Base-by-base conservation (phyloP, 1,139 yeast genomes). In the Taphrina confusa region DNA sequence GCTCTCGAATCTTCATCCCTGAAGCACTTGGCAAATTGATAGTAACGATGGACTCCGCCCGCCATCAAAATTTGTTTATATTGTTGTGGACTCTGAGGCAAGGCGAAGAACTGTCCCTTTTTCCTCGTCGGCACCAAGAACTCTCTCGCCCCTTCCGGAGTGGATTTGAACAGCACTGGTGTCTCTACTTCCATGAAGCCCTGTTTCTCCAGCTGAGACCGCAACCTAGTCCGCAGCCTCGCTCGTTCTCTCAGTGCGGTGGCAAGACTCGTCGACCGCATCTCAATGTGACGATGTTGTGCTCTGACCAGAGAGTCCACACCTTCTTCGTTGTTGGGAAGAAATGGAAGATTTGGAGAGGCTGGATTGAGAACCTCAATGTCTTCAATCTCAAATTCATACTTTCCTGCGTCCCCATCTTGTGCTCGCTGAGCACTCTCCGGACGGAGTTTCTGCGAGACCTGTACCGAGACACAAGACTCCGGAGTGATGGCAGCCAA, bases 61-160 rank as follows among this genome's bases (percentile, higher is more conserved):
- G 97, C 95, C 92, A 92, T 92, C 44, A 92, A 75, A 37, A 92
- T 77, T 73, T 92, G 98, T 70, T 94, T 92, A 69, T 91, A 92
- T 70, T 92, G 98, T 70, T 92, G 99, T 0, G 99, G 99, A 23
- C 96, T 87, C 72, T 92, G 99, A 0, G 97, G 97, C 44, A 92
- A 76, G 0, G 98, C 97, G 71, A 91, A 92, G 71, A 88, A 87
- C 45, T 65, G 66, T 2, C 78, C 74, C 11, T 79, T 72, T 16
- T 78, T 73, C 65, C 97, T 78, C 0, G 97, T 89, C 0, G 98
- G 98, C 0, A 92, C 97, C 59, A 94, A 73, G 69, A 92, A 92
- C 72, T 92, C 99, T 42, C 95, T 78, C 1, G 99, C 98, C 9
- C 99, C 99, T 73, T 92, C 99, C 0, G 98, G 98, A 0, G 98